These are phyloP conservation scores for Schwanniomyces polymorphus DNA, from an alignment of 805 yeast species.

Conservation along the genomic window DNA sequence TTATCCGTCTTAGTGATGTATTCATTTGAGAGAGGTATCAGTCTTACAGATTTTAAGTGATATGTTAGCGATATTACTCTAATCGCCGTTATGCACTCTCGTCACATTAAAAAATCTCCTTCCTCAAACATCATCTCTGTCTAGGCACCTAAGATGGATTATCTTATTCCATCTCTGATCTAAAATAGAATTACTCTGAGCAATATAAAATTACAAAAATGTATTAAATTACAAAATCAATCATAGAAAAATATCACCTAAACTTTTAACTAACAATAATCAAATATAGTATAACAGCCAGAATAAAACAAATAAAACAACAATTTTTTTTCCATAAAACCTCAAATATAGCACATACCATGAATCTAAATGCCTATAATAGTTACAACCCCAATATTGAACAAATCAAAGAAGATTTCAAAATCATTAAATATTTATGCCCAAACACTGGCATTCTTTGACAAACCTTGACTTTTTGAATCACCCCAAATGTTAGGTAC, in stretches of 20 bases:
- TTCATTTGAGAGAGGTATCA: too few relatives aligned
- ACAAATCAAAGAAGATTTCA: background rate
- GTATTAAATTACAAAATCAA: background rate
- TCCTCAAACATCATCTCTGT: too few relatives aligned
- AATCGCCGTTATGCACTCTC: too few relatives aligned
- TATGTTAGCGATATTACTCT: too few relatives aligned
- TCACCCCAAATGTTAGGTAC: slow-evolving; percentile 26
- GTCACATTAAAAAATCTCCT: too few relatives aligned
- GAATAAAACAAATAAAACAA: background rate
- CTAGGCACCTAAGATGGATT: too few relatives aligned
- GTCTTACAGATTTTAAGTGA: too few relatives aligned
- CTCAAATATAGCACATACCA: slow-evolving; percentile 1
- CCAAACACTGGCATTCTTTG: slow-evolving; percentile 30
- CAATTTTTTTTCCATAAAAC: background rate
- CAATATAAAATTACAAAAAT: background rate
- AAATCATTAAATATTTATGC: slow-evolving; percentile 14
- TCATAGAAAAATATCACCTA: background rate
- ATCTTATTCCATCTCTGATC: too few relatives aligned
- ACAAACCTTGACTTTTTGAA: background rate
- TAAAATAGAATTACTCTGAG: too few relatives aligned
- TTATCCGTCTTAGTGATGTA: too few relatives aligned
- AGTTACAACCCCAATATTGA: background rate
- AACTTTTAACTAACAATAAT: background rate
- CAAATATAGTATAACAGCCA: background rate
- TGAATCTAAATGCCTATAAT: background rate